These are phyloP conservation scores for Saccharomyces hybrid DNA, from an alignment of 1,139 yeast genomes.

Conservation along the genomic window DNA sequence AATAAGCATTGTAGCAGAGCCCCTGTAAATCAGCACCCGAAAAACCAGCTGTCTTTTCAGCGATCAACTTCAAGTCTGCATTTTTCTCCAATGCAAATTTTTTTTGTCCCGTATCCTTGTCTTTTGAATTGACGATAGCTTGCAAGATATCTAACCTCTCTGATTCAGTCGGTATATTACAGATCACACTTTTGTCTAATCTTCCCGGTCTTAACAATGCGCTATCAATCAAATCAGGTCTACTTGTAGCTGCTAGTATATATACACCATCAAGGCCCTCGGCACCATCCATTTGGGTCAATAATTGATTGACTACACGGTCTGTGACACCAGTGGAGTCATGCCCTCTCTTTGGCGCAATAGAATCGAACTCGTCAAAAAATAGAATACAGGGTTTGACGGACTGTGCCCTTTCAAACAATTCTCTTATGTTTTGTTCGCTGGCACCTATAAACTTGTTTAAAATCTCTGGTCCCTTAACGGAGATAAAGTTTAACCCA, in stretches of 20 bases:
- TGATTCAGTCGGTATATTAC: constrained; percentile 70
- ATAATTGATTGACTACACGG: constrained; percentile 91
- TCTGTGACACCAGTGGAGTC: constrained; percentile 98
- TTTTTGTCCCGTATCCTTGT: constrained; percentile 6
- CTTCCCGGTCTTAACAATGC: constrained; percentile 95
- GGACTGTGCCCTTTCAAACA: constrained; percentile 76
- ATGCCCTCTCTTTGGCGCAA: constrained; percentile 97
- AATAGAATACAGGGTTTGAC: constrained; percentile 83
- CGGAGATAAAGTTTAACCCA: constrained; percentile 86
- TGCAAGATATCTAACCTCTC: constrained; percentile 70
- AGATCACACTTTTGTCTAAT: constrained; percentile 81
- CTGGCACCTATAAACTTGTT: constrained; percentile 97
- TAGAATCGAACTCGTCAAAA: constrained; percentile 94
- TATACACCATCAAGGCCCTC: constrained; percentile 96
- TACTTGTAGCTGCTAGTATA: constrained; percentile 89
- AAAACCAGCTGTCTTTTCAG: constrained; percentile 60
- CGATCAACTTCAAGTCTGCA: constrained; percentile 50
- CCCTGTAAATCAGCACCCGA: constrained; percentile 97
- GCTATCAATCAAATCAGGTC: constrained; percentile 93
- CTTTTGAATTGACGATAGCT: constrained; percentile 17
- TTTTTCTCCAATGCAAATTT: constrained; percentile 46
- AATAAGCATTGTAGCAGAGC: constrained; percentile 80
- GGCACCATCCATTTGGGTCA: constrained; percentile 99
- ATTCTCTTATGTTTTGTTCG: constrained; percentile 87
- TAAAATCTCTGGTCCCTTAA: constrained; percentile 93